These are phyloP conservation scores for Omphalea diandra DNA, from an alignment of 441 rosid species.

Conservation along the genomic window DNA sequence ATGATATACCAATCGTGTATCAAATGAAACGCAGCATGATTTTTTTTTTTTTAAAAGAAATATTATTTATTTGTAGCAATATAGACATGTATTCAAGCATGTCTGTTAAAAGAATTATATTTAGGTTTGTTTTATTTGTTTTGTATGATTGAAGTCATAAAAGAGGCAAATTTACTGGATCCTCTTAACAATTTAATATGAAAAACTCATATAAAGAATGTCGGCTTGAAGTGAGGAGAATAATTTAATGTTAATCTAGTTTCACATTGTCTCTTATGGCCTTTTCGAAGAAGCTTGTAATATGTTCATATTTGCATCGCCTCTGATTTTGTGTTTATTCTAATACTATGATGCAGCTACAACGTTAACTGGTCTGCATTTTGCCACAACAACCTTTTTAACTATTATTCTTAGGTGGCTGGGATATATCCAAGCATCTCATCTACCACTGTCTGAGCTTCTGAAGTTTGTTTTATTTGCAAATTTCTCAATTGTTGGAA, in stretches of 20 bases:
- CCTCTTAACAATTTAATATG: background rate
- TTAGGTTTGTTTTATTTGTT: too few species aligned
- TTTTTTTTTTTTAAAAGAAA: background rate
- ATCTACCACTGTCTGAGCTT: conserved; percentile 72
- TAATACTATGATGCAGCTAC: conserved; percentile 65
- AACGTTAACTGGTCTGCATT: conserved; percentile 94
- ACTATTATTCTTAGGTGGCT: conserved; percentile 74
- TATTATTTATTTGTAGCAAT: background rate
- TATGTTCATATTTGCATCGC: background rate
- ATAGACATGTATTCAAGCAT: background rate
- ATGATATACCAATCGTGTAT: background rate
- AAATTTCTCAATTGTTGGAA: conserved; percentile 96
- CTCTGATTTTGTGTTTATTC: conserved; percentile 27
- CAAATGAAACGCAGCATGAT: background rate
- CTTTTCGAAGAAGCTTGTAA: background rate
- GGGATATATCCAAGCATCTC: conserved; percentile 80
- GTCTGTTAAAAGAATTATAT: conserved; percentile 2
- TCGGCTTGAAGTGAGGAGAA: background rate
- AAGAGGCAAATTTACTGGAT: background rate
- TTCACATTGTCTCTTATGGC: background rate
- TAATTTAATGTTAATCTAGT: background rate
- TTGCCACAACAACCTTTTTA: conserved; percentile 86
- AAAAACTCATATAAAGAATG: background rate
- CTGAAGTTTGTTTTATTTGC: conserved; percentile 82
- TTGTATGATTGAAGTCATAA: background rate